Percentiles rank a stretch among this genome's conserved stretches.
Conservation (phyloP, 768 basidiomycete genomes). For the Lactarius sanguifluus region DNA sequence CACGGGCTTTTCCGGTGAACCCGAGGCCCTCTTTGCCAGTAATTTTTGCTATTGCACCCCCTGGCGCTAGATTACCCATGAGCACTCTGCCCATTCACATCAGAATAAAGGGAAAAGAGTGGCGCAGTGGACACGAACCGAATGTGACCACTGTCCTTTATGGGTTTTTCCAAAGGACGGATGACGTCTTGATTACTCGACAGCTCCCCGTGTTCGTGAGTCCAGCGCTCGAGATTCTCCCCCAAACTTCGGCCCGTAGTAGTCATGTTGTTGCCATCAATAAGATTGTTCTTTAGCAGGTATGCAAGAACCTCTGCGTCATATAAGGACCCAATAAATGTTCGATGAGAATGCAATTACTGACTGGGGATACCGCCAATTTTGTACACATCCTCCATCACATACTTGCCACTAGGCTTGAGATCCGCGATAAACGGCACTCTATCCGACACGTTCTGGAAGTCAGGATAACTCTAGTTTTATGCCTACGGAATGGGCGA, state of each 20-base stretch:
- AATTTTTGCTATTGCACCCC: conserved; percentile 95
- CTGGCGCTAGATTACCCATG: conserved; percentile 89
- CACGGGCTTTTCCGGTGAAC: conserved; percentile 89
- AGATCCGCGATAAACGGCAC: conserved; percentile 94
- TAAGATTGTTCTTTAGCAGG: conserved; percentile 80
- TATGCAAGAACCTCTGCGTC: conserved; percentile 76
- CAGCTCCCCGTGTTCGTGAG: conserved; percentile 73
- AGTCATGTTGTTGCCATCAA: conserved; percentile 89
- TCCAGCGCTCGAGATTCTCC: conserved; percentile 92
- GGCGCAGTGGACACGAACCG: conserved; percentile 49
- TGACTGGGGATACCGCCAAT: conserved; percentile 95
- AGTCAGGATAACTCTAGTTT: conserved; percentile 85
- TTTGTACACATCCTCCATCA: conserved; percentile 96
- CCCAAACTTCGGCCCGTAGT: conserved; percentile 88
- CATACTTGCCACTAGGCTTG: conserved; percentile 96
- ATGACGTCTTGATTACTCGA: conserved; percentile 80
- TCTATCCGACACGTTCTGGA: conserved; percentile 90
- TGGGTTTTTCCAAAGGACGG: conserved; percentile 80
- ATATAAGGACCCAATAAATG: conserved; percentile 7
- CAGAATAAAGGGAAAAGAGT: neutral
- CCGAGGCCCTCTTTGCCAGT: conserved; percentile 92
- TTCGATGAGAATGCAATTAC: conserved; percentile 34
- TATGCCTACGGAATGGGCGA: conserved; percentile 95
- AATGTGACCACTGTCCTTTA: conserved; percentile 88
- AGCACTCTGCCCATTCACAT: conserved; percentile 60